Conservation (phyloP, 805 yeast genomes). For the Myxozyma lipomycoides region DNA sequence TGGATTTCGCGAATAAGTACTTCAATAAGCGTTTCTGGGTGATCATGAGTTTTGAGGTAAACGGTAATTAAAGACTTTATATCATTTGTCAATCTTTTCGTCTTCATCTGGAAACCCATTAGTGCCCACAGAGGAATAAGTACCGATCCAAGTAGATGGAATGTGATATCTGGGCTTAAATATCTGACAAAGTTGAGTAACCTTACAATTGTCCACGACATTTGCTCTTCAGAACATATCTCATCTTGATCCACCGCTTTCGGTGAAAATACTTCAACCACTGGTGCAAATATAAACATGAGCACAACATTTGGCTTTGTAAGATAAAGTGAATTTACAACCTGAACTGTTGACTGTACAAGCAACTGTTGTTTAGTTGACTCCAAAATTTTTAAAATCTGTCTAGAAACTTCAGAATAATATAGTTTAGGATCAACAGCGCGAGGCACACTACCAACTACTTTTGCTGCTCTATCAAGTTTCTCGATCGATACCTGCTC, state of each 20-base stretch:
- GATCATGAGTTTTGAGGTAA: conserved; percentile 21
- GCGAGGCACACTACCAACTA: conserved; percentile 62
- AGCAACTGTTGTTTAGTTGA: conserved; percentile 54
- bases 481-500: conserved; percentile 65
- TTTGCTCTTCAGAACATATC: conserved; percentile 40
- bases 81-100: conserved; percentile 22
- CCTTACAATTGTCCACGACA: conserved; percentile 32
- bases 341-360: conserved; percentile 45
- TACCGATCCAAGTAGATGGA: conserved; percentile 4
- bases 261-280: conserved; percentile 8
- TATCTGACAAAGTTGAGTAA: conserved; percentile 11
- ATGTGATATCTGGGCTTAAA: conserved; percentile 10
- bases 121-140: conserved; percentile 19
- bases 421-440: conserved; percentile 47
- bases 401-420: conserved; percentile 56
- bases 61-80: conserved; percentile 14
- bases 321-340: conserved; percentile 46
- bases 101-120: conserved; percentile 10
- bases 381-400: conserved; percentile 51
- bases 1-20: conserved; percentile 37
- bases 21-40: conserved; percentile 37
- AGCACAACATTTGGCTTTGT: conserved; percentile 43
- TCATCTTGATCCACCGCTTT: background rate
- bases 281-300: conserved; percentile 54
- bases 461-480: conserved; percentile 60